phyloP scores from a whole-genome alignment of 129 eudicot species.

The Flaveria sonorensis region DNA sequence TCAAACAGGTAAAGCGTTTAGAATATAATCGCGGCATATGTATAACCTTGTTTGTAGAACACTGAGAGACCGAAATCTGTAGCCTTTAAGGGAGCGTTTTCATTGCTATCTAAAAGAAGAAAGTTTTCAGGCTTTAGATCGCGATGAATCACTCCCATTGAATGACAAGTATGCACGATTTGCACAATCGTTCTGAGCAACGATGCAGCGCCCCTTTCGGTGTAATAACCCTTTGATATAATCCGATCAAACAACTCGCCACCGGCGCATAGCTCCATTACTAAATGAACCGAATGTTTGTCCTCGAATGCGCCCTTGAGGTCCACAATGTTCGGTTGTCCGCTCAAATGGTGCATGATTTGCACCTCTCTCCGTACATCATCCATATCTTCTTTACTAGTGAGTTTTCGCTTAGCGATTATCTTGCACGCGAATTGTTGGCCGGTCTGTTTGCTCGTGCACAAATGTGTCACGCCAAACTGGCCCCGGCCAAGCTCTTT shows the following conservation, averaged over 20 bases:
- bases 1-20: not conserved
- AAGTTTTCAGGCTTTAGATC: slow-evolving; percentile 88
- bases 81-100: slow-evolving; percentile 76
- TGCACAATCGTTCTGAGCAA: slow-evolving; percentile 81
- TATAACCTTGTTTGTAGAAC: slow-evolving; percentile 68
- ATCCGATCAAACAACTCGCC: slow-evolving; percentile 89
- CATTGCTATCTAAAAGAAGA: slow-evolving; percentile 64
- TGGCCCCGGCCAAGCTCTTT: slow-evolving; percentile 87
- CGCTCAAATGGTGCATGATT: slow-evolving; percentile 79
- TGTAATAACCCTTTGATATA: slow-evolving; percentile 71
- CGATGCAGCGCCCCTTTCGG: slow-evolving; percentile 78
- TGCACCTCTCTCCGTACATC: slow-evolving; percentile 83
- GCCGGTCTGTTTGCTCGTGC: slow-evolving; percentile 61
- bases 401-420: slow-evolving; percentile 74
- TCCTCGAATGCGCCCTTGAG: slow-evolving; percentile 88
- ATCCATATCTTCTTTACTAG: slow-evolving; percentile 73
- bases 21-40: not conserved
- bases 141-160: slow-evolving; percentile 89
- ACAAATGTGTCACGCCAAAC: slow-evolving; percentile 71
- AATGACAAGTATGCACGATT: slow-evolving; percentile 82
- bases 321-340: slow-evolving; percentile 70
- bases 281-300: slow-evolving; percentile 79
- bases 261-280: slow-evolving; percentile 88
- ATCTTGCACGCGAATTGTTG: slow-evolving; percentile 78
- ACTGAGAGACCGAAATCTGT: slow-evolving; percentile 87